A percentile compares a stretch with the other conserved stretches of the same genome.
These are phyloP conservation scores for Blastobotrys parvus DNA, from an alignment of 805 yeast genomes.

Conservation along the genomic window DNA sequence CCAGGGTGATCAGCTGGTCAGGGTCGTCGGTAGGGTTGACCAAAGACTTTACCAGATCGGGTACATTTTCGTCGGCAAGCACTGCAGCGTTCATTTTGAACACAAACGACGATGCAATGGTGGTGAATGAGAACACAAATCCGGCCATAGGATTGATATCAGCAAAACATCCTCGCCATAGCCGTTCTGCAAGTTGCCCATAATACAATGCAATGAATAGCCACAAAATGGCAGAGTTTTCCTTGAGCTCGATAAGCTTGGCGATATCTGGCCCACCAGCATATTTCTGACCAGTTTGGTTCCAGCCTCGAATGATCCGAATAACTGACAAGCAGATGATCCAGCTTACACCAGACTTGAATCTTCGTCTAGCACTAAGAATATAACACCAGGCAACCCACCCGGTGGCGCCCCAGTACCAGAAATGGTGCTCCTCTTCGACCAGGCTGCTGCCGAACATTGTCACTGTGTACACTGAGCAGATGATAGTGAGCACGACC, in stretches of 20 bases:
- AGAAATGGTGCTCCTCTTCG: conserved; percentile 92
- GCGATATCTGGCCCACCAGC: conserved; percentile 43
- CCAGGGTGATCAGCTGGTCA: conserved; percentile 18
- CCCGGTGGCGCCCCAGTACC: conserved; percentile 73
- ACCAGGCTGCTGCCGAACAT: conserved; percentile 83
- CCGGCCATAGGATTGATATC: conserved; percentile 27
- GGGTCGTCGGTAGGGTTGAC: conserved; percentile 16
- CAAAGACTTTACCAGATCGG: conserved; percentile 28
- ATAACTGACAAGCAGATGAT: conserved; percentile 29
- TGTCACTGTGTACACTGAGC: conserved; percentile 40
- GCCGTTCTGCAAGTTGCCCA: conserved; percentile 17
- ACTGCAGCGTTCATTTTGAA: conserved; percentile 49
- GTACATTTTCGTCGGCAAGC: conserved; percentile 48
- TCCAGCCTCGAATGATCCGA: conserved; percentile 73
- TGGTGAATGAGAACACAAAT: conserved; percentile 39
- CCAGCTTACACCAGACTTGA: conserved; percentile 17
- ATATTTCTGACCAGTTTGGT: conserved; percentile 82
- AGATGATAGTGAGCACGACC: conserved; percentile 19
- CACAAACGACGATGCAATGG: conserved; percentile 38
- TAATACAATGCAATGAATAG: conserved; percentile 36
- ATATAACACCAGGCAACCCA: conserved; percentile 21
- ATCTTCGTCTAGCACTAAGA: conserved; percentile 14
- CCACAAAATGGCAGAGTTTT: conserved; percentile 37
- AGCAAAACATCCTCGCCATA: conserved; percentile 18
- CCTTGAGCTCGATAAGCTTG: conserved; percentile 30